Evolutionary conservation across 805 yeast species (phyloP), one percentile per base, ranked within the genome.

Genomic region (Wickerhamiella sorbophila): DNA sequence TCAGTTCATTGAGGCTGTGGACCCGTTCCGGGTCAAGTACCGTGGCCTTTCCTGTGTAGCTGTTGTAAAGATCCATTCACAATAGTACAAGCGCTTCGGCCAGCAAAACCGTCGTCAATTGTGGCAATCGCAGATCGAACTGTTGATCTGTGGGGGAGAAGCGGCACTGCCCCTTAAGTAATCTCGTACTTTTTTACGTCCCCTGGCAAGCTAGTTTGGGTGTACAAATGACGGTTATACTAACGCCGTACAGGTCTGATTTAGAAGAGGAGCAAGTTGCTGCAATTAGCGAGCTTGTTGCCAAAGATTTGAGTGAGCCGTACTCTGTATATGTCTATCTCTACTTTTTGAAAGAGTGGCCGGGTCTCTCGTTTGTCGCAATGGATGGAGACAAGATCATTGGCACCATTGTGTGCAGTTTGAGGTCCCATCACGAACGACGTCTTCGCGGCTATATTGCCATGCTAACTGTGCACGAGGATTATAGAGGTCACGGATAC

Each of bases 271-370:
- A 21, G 17, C 66, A 62, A 33, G 54, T 63, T 14, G 51, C 44
- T 12, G 50, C 48, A 9, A 59, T 64, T 39, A 57, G 55, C 51
- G 54, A 56, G 9, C 66, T 88, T 37, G 77, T 88, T 9, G 73
- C 79, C 33, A 66, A 65, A 9, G 91, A 87, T 58, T 65, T 91
- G 32, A 79, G 91, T 22, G 98, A 91, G 59, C 97, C 98, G 0
- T 91, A 91, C 57, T 87, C 96, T 3, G 72, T 84, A 16, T 91
- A 84, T 54, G 96, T 91, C 2, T 91, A 87, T 60, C 71, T 94
- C 56, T 91, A 79, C 62, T 91, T 91, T 56, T 64, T 91, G 34
- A 79, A 80, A 52, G 79, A 77, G 52, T 87, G 96, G 95, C 95
- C 97, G 1, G 77, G 80, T 37, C 69, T 86, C 44, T 80, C 94